Base-by-base conservation (phyloP, 805 yeast species). In the Lipomyces anomalus region DNA sequence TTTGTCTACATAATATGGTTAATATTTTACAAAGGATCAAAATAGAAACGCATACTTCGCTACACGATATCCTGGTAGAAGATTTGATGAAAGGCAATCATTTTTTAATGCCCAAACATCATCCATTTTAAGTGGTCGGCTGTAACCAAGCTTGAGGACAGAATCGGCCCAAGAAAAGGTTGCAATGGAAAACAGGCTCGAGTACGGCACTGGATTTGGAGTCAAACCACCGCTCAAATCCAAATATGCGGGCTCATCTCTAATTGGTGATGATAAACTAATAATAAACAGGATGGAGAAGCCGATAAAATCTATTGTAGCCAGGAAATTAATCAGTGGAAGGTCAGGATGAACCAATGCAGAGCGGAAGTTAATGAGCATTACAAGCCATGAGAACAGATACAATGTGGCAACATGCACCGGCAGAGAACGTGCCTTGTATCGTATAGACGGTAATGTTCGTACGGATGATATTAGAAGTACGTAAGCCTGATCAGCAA, bases 101-200 rank as follows among this genome's bases (percentile, higher is more conserved):
- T 76, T 75, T 52, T 75, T 70, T 52, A 90, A 72, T 33, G 92
- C 95, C 95, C 95, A 86, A 40, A 92, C 79, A 50, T 88, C 92
- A 4, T 70, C 69, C 58, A 70, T 64, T 21, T 71, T 67, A 55
- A 92, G 67, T 1, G 82, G 69, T 2, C 64, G 61, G 46, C 70
- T 67, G 60, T 76, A 82, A 2, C 95, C 84, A 32, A 69, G 61
- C 74, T 79, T 74, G 26, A 88, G 72, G 72, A 89, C 71, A 7
- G 71, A 67, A 59, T 84, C 79, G 30, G 87, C 67, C 95, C 95
- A 92, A 22, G 82, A 68, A 70, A 84, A 92, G 1, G 85, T 69
- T 46, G 80, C 65, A 46, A 81, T 74, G 3, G 76, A 63, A 51
- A 84, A 72, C 38, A 90, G 62, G 22, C 82, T 72, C 4, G 87